phyloP scores from a whole-genome alignment of 306 rosid genomes.

The Sindora glabra region DNA sequence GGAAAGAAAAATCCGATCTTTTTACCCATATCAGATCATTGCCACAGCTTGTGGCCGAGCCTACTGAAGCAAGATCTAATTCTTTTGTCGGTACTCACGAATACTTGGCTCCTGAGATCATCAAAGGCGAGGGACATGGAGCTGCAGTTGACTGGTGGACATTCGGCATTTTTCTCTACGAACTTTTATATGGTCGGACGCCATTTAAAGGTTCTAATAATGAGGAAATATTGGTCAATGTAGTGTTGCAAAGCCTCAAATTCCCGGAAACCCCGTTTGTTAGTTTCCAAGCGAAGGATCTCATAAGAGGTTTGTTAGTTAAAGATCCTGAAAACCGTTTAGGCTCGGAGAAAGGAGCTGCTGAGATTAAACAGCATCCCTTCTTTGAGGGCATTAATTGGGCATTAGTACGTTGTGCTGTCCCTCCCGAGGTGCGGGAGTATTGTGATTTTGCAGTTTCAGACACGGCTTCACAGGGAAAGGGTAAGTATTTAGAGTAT shows the following conservation, averaged over 20 bases:
- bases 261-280: conserved; percentile 68
- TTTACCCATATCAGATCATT: conserved; percentile 52
- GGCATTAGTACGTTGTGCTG: conserved; percentile 75
- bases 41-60: conserved; percentile 93
- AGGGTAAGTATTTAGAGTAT: conserved; percentile 50
- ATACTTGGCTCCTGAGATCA: conserved; percentile 89
- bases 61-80: conserved; percentile 77
- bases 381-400: conserved; percentile 85
- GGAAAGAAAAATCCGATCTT: conserved; percentile 47
- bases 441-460: conserved; percentile 46
- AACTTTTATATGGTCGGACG: conserved; percentile 69
- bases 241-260: conserved; percentile 55
- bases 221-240: conserved; percentile 75
- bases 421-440: conserved; percentile 76
- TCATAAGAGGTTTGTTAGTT: conserved; percentile 62
- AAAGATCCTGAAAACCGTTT: conserved; percentile 79
- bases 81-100: conserved; percentile 92
- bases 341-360: conserved; percentile 79
- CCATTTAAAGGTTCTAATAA: conserved; percentile 73
- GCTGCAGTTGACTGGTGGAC: conserved; percentile 99
- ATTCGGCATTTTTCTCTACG: conserved; percentile 83
- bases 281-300: conserved; percentile 74
- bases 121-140: conserved; percentile 88
- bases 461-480: conserved; percentile 36
- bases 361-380: conserved; percentile 83